Base-by-base conservation (phyloP, 2,329 filamentous ascomycete species). In the Aspergillus floridensis region DNA sequence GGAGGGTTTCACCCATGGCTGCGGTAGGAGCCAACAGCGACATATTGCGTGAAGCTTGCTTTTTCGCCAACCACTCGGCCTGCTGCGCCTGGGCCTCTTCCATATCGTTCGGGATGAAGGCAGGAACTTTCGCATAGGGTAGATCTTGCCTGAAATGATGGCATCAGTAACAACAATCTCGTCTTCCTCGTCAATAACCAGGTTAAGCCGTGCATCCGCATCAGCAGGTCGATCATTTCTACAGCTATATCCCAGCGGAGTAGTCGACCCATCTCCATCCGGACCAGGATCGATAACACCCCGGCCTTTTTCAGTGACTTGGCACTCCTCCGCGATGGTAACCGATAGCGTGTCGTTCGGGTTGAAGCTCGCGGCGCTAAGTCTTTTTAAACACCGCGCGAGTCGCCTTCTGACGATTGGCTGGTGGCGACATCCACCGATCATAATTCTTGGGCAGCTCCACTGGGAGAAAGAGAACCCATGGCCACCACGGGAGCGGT, bases 401-500 rank as follows among this genome's bases (percentile, higher is more conserved):
- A 14, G 22, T 49, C 22, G 48, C 48, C 7, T 29, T 22, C 6
- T 16, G 11, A 21, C 48, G 16, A n/a, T 46, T 31, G 29, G 2
- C 22, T 19, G 52, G 52, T 22, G 52, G 52, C 19, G 38, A 55
- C 52, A 55, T 55, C 52, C 24, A 31, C 2, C 2, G 11, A 8
- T 31, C 16, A 5, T 46, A 55, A 19, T 55, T 55, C 2, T 4
- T 21, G 8, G 32, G 22, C 7, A 55, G 38, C n/a, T 55, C 41
- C 5, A n/a, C 52, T 3, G 52, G 22, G 6, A 55, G 19, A 55
- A 47, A 14, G 52, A 29, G 44, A 47, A 56, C 16, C 53, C 53
- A n/a, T 56, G 26, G n/a, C 49, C 53, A 16, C 53, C 53, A 2
- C 53, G 53, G 6, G 41, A 56, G 44, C 38, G 53, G 44, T 56